Percentiles rank a stretch among this genome's conserved stretches.
phyloP scores from a whole-genome alignment of 331 rosid genomes.

The Phaseolus coccineus region DNA sequence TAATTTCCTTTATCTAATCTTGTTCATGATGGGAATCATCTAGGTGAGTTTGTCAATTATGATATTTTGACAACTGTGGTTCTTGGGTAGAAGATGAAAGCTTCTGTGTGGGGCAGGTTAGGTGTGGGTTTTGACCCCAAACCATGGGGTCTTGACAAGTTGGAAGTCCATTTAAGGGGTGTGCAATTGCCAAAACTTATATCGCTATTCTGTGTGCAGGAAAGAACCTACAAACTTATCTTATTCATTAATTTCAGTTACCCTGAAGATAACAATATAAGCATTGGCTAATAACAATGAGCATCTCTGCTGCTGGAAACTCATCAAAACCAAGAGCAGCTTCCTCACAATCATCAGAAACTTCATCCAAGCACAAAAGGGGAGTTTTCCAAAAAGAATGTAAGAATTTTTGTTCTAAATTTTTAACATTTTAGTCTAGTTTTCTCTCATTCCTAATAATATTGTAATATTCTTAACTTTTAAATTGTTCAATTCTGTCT shows the following conservation, averaged over 20 bases:
- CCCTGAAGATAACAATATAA: slow-evolving; percentile 17
- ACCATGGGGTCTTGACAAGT: neutral
- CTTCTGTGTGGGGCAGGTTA: neutral
- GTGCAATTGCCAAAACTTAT: neutral
- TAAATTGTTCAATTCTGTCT: neutral
- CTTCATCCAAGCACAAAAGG: slow-evolving; percentile 81
- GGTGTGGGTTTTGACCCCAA: neutral
- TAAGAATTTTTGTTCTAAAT: slow-evolving; percentile 12
- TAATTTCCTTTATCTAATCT: too few species aligned
- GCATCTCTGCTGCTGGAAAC: slow-evolving; percentile 60
- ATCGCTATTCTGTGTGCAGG: slow-evolving; percentile 8
- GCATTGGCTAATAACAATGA: slow-evolving; percentile 57
- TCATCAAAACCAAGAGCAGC: slow-evolving; percentile 76
- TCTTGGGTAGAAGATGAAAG: neutral
- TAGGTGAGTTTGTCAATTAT: too few species aligned
- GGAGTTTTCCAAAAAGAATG: slow-evolving; percentile 95
- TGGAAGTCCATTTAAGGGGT: slow-evolving; percentile 3
- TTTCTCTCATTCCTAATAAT: slow-evolving; percentile 1
- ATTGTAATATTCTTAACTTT: slow-evolving; percentile 48
- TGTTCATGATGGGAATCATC: too few species aligned
- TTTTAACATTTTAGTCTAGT: neutral
- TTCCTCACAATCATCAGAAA: slow-evolving; percentile 79
- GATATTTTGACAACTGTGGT: neutral
- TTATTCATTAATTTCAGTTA: neutral
- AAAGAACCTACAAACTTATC: neutral